phyloP scores from a whole-genome alignment of 2,329 filamentous ascomycete species.

The Fusarium armeniacum region DNA sequence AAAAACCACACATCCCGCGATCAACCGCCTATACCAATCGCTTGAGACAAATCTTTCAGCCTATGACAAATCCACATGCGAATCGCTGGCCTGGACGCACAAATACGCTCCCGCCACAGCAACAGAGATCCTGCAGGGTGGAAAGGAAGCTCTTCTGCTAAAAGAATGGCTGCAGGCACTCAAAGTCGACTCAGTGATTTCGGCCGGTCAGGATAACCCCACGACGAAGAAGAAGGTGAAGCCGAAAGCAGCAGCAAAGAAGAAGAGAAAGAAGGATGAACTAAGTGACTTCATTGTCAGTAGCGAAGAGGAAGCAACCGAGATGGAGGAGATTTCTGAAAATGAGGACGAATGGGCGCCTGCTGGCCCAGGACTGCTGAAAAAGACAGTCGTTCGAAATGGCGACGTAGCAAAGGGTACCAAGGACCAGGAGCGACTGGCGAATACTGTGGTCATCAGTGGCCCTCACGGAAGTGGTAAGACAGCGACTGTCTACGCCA shows the following conservation, averaged over 20 bases:
- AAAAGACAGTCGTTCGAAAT: conserved; percentile 68
- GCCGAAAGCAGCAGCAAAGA: conserved; percentile 59
- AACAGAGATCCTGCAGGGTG: conserved; percentile 80
- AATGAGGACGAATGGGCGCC: conserved; percentile 65
- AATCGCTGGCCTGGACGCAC: conserved; percentile 79
- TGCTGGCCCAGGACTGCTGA: conserved; percentile 56
- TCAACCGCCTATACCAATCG: conserved; percentile 70
- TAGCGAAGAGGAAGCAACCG: conserved; percentile 79
- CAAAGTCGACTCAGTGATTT: conserved; percentile 82
- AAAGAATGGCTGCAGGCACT: conserved; percentile 85
- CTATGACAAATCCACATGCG: conserved; percentile 84
- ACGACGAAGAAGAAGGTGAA: conserved; percentile 50
- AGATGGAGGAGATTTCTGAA: conserved; percentile 77
- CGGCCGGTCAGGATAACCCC: conserved; percentile 60
- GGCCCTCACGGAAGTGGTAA: conserved; percentile 93
- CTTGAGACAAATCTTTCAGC: conserved; percentile 77
- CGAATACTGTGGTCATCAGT: conserved; percentile 88
- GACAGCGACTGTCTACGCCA: conserved; percentile 90
- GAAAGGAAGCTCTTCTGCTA: conserved; percentile 77
- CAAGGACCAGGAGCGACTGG: conserved; percentile 65
- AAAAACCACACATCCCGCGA: conserved; percentile 66
- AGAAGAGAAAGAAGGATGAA: conserved; percentile 79
- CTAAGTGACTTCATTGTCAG: conserved; percentile 85
- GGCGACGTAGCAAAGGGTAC: conserved; percentile 55
- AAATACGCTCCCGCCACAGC: conserved; percentile 85